phyloP scores from a whole-genome alignment of 106 monocot species.

The Vanilla planifolia region DNA sequence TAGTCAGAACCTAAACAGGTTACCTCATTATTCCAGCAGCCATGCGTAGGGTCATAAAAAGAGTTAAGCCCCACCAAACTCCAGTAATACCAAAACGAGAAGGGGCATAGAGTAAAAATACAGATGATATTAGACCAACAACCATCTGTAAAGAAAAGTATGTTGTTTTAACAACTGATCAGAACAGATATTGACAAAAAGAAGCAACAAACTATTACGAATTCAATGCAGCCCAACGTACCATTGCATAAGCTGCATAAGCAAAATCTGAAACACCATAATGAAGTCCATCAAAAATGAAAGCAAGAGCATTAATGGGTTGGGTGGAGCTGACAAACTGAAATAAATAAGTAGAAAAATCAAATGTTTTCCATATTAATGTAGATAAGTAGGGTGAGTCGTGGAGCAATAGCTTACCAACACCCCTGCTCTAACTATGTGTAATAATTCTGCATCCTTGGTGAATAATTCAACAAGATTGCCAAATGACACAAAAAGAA shows the following conservation, averaged over 20 bases:
- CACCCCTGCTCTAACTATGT: conserved; percentile 63
- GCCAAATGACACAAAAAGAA: conserved; percentile 63
- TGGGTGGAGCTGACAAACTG: conserved; percentile 97
- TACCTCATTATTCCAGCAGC: conserved; percentile 74
- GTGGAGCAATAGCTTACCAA: conserved; percentile 43
- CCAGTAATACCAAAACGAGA: conserved; percentile 70
- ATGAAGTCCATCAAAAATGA: conserved; percentile 96
- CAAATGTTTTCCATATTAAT: conserved; percentile 3
- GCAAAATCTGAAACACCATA: conserved; percentile 98
- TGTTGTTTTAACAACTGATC: not conserved
- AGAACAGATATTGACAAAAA: not conserved
- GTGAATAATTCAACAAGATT: conserved; percentile 77
- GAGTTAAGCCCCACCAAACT: conserved; percentile 90
- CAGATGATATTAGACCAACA: conserved; percentile 67
- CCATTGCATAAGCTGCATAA: conserved; percentile 81
- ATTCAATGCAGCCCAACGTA: conserved; percentile 22
- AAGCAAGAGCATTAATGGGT: conserved; percentile 94
- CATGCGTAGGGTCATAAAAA: conserved; percentile 83
- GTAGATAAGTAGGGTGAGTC: not conserved
- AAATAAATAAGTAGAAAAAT: conserved; percentile 6
- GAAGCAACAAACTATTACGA: conserved; percentile 5
- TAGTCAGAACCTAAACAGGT: not conserved
- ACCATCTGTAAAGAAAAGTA: conserved; percentile 37
- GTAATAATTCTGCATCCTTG: conserved; percentile 64
- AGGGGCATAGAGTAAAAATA: conserved; percentile 69